Evolutionary conservation across 306 rosid genomes (phyloP), one percentile per base, ranked within the genome.

Genomic region (Cicer arietinum): DNA sequence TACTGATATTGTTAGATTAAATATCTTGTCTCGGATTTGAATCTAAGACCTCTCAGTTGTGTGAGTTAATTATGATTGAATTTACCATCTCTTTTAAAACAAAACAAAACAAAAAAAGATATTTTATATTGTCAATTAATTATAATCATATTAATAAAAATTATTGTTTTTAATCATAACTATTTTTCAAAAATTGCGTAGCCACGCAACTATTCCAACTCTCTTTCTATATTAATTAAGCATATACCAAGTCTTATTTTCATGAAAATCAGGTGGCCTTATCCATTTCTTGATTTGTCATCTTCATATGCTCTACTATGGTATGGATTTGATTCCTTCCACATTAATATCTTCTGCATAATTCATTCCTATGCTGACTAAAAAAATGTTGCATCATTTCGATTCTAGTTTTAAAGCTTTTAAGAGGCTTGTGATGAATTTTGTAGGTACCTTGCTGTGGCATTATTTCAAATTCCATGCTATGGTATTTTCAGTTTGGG

Each of bases 251-350:
- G 45, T 14, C 16, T 43, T 42, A 59, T 65, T 77, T 17, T 67
- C 43, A 61, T 18, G 10, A 47, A 68, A 83, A 80, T 80, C 85
- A 95, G 99, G 99, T 95, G 99, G 98, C 99, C 99, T 44, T 95
- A 95, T 83, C 97, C 99, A 83, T 90, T 95, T 82, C 98, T 95
- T 52, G 99, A 95, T 68, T 85, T 95, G 81, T 86, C 99, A 81
- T 90, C 99, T 73, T 71, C 89, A 7, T 95, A 60, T 80, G 89
- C 91, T 71, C 99, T 98, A 67, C 71, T 95, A n/a, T 90, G 98
- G 98, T 92, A 77, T 73, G 81, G 12, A 59, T 16, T 8, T 70
- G 3, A 45, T 63, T 59, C 43, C 45, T 41, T 62, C 12, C 4
- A 40, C 35, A 42, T 39, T 25, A 46, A 22, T 22, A 22, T 37